Conservation (phyloP, 2,329 filamentous ascomycete genomes). For the Nigrospora osmanthi region DNA sequence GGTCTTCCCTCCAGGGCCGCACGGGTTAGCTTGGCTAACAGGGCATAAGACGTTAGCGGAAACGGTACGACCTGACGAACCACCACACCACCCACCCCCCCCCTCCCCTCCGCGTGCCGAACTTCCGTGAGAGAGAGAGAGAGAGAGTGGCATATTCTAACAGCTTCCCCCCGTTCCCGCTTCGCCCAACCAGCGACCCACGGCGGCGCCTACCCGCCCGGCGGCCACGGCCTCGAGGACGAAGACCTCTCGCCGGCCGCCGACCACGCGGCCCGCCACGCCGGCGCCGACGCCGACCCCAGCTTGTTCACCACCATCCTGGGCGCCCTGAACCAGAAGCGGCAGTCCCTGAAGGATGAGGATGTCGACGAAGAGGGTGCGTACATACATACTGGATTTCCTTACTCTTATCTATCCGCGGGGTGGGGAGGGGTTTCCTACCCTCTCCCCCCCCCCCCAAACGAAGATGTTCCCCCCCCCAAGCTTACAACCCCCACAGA, state of each 20-base stretch:
- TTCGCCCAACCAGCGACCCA: conserved; percentile 18
- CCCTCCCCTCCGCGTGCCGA: neutral
- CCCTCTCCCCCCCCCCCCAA: no score
- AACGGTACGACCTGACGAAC: conserved; percentile 14
- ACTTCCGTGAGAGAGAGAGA: neutral
- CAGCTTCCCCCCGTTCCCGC: neutral
- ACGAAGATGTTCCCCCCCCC: no score
- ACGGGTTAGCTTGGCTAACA: no score
- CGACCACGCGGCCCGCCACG: conserved; percentile 36
- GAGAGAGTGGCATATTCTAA: neutral
- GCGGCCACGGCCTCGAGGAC: conserved; percentile 29
- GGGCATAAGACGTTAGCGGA: conserved; percentile 12
- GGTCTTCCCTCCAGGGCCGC: conserved; percentile 7
- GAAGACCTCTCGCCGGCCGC: conserved; percentile 41
- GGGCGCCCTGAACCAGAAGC: conserved; percentile 38
- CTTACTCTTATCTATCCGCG: no score
- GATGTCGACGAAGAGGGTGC: conserved; percentile 42
- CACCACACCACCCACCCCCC: no score
- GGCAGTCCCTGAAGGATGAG: conserved; percentile 36
- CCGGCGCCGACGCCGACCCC: conserved; percentile 36
- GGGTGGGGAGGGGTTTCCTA: neutral
- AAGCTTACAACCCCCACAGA: conserved; percentile 41
- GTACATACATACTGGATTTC: neutral
- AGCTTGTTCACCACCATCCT: conserved; percentile 43
- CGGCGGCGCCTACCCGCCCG: conserved; percentile 21